phyloP scores from a whole-genome alignment of 768 basidiomycete species.

The Leccinum disarticulatum region DNA sequence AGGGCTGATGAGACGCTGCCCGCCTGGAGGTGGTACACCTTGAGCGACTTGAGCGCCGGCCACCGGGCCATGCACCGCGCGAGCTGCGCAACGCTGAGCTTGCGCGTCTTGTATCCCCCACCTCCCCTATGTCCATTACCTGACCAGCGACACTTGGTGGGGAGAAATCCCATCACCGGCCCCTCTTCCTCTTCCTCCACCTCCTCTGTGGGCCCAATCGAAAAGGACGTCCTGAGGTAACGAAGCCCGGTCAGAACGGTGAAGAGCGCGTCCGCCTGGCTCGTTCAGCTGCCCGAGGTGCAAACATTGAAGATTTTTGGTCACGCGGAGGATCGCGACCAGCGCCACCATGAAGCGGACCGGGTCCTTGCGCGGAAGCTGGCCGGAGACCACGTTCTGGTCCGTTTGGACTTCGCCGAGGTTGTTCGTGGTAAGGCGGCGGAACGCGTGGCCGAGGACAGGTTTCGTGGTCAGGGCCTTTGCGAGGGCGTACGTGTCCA shows the following conservation, averaged over 20 bases:
- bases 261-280: constrained; percentile 9
- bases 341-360: constrained; percentile 18
- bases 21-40: too few species aligned
- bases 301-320: constrained; percentile 16
- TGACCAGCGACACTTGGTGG: background rate
- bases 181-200: background rate
- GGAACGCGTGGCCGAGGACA: too few species aligned
- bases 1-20: too few species aligned
- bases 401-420: constrained; percentile 1
- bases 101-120: too few species aligned
- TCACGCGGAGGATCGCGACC: constrained; percentile 18
- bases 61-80: too few species aligned
- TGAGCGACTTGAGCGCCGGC: too few species aligned
- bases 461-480: too few species aligned
- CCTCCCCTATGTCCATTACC: background rate
- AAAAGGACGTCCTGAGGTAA: constrained; percentile 11
- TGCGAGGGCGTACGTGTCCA: too few species aligned
- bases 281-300: constrained; percentile 16
- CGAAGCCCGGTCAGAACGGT: constrained; percentile 8
- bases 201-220: constrained; percentile 11
- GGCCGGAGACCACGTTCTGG: background rate
- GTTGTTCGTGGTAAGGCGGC: background rate
- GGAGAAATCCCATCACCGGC: background rate
- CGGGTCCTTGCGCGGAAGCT: background rate
- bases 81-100: too few species aligned